Base-by-base conservation (phyloP, 495 filamentous ascomycete species). In the Hyaloscypha finlandica region DNA sequence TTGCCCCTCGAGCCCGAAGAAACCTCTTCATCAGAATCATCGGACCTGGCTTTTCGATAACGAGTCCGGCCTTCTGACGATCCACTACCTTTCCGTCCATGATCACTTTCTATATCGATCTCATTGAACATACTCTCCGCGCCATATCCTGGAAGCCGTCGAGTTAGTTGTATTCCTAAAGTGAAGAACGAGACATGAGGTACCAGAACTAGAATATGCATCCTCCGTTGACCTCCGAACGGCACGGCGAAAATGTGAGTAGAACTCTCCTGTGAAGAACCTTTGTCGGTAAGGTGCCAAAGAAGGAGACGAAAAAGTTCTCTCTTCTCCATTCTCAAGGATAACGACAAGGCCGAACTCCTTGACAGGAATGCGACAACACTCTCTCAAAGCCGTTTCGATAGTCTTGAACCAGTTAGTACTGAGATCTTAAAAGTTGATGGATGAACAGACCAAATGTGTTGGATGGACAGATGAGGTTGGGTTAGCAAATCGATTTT, bases 1-100 rank as follows among this genome's bases (percentile, higher is more conserved):
- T 48, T 48, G 42, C 64, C 25, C 37, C 67, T 74, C 14, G 53
- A 32, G 6, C 48, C 56, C 12, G 53, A 37, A 11, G 64, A 58
- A 11, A 59, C 54, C 31, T 70, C 67, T 33, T 68, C 67, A 51
- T 69, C 65, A 16, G 70, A 68, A n/a, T 70, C 61, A 16, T 73
- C 66, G 5, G 65, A 65, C 51, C 62, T 65, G 5, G 60, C 57
- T 22, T 66, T 68, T 16, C 54, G 62, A 16, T 53, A 39, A n/a
- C 29, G 63, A 33, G 39, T n/a, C 6, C 59, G 59, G 19, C 62
- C 64, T 19, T 53, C 63, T 9, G 67, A 70, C 19, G 70, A 73
- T 20, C 59, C 66, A 30, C 65, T 63, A 42, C 68, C 65, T 30
- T 63, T 66, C 32, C 62, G 66, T 12, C 59, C 57, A 16, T 55